phyloP scores from a whole-genome alignment of 2,329 filamentous ascomycete species.

The Aspergillus pseudoterreus region DNA sequence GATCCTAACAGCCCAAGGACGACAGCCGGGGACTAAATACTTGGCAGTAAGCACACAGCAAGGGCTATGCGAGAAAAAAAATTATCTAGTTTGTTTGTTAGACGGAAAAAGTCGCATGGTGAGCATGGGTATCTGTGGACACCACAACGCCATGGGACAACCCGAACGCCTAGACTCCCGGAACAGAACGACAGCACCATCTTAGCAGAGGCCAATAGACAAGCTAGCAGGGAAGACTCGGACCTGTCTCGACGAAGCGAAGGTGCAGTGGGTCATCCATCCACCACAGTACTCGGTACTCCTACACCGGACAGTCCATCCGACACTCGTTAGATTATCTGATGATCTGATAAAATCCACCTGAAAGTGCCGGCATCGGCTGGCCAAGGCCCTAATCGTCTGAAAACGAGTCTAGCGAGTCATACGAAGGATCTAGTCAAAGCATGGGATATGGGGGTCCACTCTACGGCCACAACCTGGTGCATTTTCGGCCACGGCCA shows the following conservation, averaged over 20 bases:
- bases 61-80: not conserved
- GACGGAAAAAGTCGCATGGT: too few species aligned
- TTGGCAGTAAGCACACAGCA: not conserved
- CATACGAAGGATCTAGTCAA: not conserved
- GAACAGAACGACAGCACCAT: too few species aligned
- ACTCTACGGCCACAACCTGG: not conserved
- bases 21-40: not conserved
- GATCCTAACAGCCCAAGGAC: not conserved
- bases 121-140: too few species aligned
- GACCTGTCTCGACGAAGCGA: not conserved
- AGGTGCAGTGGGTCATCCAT: not conserved
- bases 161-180: too few species aligned
- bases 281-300: too few species aligned
- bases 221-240: not conserved
- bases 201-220: too few species aligned
- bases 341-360: conserved; percentile 1
- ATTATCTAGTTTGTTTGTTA: not conserved
- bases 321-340: not conserved
- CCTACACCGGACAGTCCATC: not conserved
- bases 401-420: too few species aligned
- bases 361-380: not conserved
- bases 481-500: too few species aligned
- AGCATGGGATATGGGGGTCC: not conserved
- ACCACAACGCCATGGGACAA: too few species aligned
- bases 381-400: not conserved